phyloP scores from a whole-genome alignment of 2,329 filamentous ascomycete species.

The Leptoxyphium fumago region DNA sequence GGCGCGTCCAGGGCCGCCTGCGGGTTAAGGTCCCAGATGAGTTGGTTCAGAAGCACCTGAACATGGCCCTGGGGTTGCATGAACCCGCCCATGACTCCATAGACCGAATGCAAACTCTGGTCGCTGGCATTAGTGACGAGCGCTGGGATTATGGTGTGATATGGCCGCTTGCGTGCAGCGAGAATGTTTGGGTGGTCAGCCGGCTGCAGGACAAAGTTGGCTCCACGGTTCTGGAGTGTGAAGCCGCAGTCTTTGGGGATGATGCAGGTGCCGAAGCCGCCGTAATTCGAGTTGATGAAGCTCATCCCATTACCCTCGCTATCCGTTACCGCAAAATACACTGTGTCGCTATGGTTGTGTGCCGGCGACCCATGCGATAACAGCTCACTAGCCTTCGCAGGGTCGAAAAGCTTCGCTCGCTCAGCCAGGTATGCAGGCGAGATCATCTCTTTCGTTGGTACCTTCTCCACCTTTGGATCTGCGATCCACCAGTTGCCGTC shows the following conservation, averaged over 20 bases:
- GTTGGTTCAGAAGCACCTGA: conserved; percentile 79
- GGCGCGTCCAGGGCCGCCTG: conserved; percentile 86
- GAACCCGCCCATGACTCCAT: conserved; percentile 95
- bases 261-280: conserved; percentile 74
- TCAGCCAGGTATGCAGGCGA: conserved; percentile 59
- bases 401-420: conserved; percentile 48
- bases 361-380: conserved; percentile 68
- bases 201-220: conserved; percentile 60
- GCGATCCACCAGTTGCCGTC: conserved; percentile 84
- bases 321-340: conserved; percentile 84
- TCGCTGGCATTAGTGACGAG: conserved; percentile 68
- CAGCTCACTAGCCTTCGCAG: conserved; percentile 35
- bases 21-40: conserved; percentile 65
- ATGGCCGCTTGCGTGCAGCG: conserved; percentile 72
- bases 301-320: conserved; percentile 73
- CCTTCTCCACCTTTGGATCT: conserved; percentile 57
- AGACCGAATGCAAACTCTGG: conserved; percentile 64
- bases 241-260: conserved; percentile 79
- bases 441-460: conserved; percentile 57
- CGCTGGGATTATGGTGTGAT: conserved; percentile 95
- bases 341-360: conserved; percentile 75
- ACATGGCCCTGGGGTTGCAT: conserved; percentile 98
- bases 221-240: conserved; percentile 83
- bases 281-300: conserved; percentile 94
- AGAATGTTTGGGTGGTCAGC: conserved; percentile 63